These are phyloP conservation scores for Hirschfeldia incana DNA, from an alignment of 345 rosid genomes.

Conservation along the genomic window DNA sequence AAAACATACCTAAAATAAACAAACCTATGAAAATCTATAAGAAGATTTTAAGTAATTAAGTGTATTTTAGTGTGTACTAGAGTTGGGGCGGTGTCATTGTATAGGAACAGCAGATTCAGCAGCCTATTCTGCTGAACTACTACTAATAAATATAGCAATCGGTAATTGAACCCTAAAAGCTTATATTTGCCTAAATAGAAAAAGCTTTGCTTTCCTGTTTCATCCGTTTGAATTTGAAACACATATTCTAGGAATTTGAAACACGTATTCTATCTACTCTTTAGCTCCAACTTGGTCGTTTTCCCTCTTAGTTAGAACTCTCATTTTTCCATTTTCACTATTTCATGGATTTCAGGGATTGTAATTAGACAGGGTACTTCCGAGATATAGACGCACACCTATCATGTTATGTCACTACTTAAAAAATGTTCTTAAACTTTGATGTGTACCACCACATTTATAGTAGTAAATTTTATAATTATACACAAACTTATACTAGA, in stretches of 20 bases:
- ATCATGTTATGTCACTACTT: slow-evolving; percentile 31
- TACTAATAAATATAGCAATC: slow-evolving; percentile 18
- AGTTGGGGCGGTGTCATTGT: slow-evolving; percentile 37
- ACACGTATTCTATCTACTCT: not conserved
- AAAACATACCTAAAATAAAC: slow-evolving; percentile 36
- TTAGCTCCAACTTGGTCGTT: slow-evolving; percentile 16
- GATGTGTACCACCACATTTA: not conserved
- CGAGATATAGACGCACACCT: slow-evolving; percentile 23
- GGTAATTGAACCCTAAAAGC: slow-evolving; percentile 24
- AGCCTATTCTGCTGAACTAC: slow-evolving; percentile 27
- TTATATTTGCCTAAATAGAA: slow-evolving; percentile 23
- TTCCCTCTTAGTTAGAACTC: not conserved
- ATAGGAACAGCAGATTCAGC: slow-evolving; percentile 32
- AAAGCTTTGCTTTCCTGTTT: slow-evolving; percentile 21
- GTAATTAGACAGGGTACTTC: slow-evolving; percentile 1
- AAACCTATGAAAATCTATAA: slow-evolving; percentile 22
- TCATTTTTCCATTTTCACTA: not conserved
- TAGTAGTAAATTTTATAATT: not conserved
- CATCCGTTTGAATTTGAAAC: slow-evolving; percentile 10
- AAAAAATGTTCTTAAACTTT: not conserved
- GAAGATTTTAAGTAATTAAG: not conserved
- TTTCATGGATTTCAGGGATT: slow-evolving; percentile 25
- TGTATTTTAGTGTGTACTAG: slow-evolving; percentile 16
- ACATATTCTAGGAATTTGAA: not conserved
- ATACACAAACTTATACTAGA: not conserved